These are phyloP conservation scores for Nakazawaea holstii DNA, from an alignment of 805 yeast species.

Conservation along the genomic window DNA sequence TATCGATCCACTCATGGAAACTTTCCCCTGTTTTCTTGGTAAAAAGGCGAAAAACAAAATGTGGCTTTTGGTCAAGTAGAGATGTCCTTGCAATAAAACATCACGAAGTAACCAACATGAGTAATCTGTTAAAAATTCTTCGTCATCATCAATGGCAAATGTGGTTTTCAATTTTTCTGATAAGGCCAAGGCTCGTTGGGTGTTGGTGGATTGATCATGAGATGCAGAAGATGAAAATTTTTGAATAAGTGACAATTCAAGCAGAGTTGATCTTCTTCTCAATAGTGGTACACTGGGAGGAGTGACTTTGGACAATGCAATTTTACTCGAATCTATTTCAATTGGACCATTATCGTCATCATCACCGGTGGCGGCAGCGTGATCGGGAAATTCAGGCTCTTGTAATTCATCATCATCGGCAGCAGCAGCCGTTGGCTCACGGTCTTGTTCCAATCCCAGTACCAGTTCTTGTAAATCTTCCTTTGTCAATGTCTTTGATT, in stretches of 20 bases:
- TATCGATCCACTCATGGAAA: constrained; percentile 46
- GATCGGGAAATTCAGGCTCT: too few relatives aligned
- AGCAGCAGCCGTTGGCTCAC: too few relatives aligned
- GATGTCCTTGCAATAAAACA: constrained; percentile 80
- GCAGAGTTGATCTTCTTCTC: constrained; percentile 18
- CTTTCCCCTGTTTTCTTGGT: constrained; percentile 47
- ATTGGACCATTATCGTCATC: constrained; percentile 4
- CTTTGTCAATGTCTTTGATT: too few relatives aligned
- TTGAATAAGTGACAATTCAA: constrained; percentile 27
- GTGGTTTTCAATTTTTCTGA: constrained; percentile 28
- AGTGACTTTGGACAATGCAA: background rate
- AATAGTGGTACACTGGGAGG: background rate
- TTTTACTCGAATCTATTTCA: background rate
- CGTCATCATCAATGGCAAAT: constrained; percentile 47
- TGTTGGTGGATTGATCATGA: background rate
- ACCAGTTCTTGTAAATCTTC: too few relatives aligned
- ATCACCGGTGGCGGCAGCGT: background rate
- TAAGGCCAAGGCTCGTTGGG: constrained; percentile 29
- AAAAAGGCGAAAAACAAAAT: constrained; percentile 74
- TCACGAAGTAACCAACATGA: constrained; percentile 80
- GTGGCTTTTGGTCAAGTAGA: constrained; percentile 61
- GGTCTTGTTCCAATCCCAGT: too few relatives aligned
- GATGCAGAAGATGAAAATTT: constrained; percentile 21
- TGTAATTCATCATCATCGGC: too few relatives aligned
- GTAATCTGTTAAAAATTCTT: constrained; percentile 53